Base-by-base conservation (phyloP, 2,329 filamentous ascomycete genomes). In the Hypoxylon sp. region DNA sequence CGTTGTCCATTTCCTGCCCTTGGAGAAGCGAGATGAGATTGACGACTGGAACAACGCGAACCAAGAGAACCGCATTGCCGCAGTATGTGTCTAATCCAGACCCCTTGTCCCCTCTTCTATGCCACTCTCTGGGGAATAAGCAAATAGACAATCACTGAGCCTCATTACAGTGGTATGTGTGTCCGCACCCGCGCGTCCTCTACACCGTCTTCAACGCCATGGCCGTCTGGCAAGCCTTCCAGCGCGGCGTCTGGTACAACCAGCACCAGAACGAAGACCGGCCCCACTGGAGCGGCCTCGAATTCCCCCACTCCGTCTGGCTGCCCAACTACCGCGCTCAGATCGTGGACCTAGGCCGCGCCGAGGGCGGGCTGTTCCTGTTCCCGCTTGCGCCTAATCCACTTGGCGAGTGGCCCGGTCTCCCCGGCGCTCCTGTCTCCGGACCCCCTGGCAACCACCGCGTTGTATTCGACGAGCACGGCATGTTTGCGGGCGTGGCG, bases 221-320 rank as follows among this genome's bases (percentile, higher is more conserved):
- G n/a, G 30, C 64, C 7, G 51, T 64, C 9, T 67, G 51, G 16
- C 11, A 56, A 5, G 59, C 64, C 26, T 60, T 67, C 54, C 33
- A 38, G 16, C 55, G 46, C 11, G 60, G 54, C 32, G 5, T 46
- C 4, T 59, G 45, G 54, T 64, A 33, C 51, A 11, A 26, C 11
- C 8, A 20, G 7, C 55, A 60, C 46, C 30, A 20, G 2, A 24
- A 36, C 20, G 55, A 63, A 22, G 30, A 32, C 2, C 59, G 51
- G 0, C 64, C 64, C 11, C 46, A 32, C 45, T 67, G 64, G 64
- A 44, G 51, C 50, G 59, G 55, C 45, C n/a, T 38, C n/a, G 26
- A 56, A 24, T 42, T 36, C 26, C 60, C 60, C 9, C 50, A 63
- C 45, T n/a, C 18, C 16, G 14, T 60, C 36, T 24, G n/a, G 3